Base-by-base conservation (phyloP, 2,329 filamentous ascomycete species). In the Diaporthe sp. region DNA sequence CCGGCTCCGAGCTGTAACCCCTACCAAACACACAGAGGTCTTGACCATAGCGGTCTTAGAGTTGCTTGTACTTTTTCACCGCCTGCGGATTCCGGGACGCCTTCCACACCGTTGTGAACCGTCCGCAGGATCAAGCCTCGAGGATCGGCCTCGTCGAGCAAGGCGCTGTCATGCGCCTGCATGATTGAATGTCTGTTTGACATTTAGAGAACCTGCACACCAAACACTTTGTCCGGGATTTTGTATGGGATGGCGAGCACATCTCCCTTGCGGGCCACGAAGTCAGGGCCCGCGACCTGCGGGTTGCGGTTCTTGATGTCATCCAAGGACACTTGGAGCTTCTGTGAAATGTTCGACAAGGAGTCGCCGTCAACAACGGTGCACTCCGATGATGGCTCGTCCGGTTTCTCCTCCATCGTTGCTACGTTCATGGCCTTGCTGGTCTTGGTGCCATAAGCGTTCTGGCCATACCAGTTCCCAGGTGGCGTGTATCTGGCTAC, bases 401-500 rank as follows among this genome's bases (percentile, higher is more conserved):
- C 27, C 4, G 37, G 15, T 7, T 10, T 15, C 30, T 25, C 32
- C 7, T 27, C 42, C 3, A 32, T 19, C 30, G 44, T 22, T 35
- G 42, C 44, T 25, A 30, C 22, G 6, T 8, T 17, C 8, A 19
- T 3, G 22, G 19, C 30, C 9, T 35, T 35, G 3, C 15, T 37
- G 27, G 37, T 27, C 3, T 8, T 32, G 27, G 59, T 50, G 6
- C 63, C 63, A 15, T 66, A 66, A 4, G 63, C 63, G 15, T 12
- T 66, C 32, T 66, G 63, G 4, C 63, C 63, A 44, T 37, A 37
- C 71, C 66, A 73, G 47, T 76, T 76, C 1, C 75, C 75, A 3
- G 59, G 47, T 8, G 75, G 74, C 5, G 39, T 58, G 30, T 76
- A 76, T n/a, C 75, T 44, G 22, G 42, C 75, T 10, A 76, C 75